Conservation (phyloP, 768 basidiomycete species). For the Agaricus blazei region DNA sequence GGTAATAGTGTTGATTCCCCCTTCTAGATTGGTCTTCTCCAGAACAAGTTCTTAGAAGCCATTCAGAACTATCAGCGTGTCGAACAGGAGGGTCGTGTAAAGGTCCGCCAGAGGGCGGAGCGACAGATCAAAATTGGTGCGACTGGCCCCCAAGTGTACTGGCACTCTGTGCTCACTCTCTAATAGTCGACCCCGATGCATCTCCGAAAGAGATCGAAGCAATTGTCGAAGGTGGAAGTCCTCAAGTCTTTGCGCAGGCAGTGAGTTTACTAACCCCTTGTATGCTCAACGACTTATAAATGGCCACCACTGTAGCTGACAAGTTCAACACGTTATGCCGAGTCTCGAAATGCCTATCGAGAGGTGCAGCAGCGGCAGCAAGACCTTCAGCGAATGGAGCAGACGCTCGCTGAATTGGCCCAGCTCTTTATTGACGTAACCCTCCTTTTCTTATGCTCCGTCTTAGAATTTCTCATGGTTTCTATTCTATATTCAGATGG, state of each 20-base stretch:
- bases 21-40: constrained; percentile 51
- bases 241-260: constrained; percentile 77
- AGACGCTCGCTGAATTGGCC: constrained; percentile 83
- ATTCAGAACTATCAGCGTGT: constrained; percentile 75
- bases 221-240: constrained; percentile 58
- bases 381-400: constrained; percentile 81
- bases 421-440: constrained; percentile 80
- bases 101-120: constrained; percentile 62
- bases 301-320: constrained; percentile 44
- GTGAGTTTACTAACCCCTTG: constrained; percentile 29
- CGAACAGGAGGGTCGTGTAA: constrained; percentile 64
- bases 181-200: constrained; percentile 79
- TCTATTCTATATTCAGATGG: constrained; percentile 49
- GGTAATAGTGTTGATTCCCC: not conserved
- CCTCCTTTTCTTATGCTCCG: constrained; percentile 12
- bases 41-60: constrained; percentile 68
- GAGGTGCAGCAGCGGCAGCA: constrained; percentile 89
- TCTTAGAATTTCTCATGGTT: not conserved
- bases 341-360: constrained; percentile 73
- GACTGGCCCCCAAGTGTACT: constrained; percentile 5
- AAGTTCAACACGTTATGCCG: constrained; percentile 75
- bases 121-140: constrained; percentile 75
- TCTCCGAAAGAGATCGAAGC: constrained; percentile 74
- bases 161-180: not conserved
- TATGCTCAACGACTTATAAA: not conserved